phyloP scores from a whole-genome alignment of 305 asterid species.

The Striga hermonthica region DNA sequence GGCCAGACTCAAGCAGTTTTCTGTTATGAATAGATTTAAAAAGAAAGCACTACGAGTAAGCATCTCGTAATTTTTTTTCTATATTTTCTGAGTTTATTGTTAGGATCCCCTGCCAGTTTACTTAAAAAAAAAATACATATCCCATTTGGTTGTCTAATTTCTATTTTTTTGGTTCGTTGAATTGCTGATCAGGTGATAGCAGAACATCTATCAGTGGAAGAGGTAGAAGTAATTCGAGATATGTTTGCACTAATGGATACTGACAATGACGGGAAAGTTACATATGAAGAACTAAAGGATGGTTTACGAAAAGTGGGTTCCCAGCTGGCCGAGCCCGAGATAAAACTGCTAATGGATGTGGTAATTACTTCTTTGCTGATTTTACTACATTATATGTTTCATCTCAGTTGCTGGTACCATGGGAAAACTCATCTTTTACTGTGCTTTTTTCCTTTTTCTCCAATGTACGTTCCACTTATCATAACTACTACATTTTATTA shows the following conservation, averaged over 20 bases:
- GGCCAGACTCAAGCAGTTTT: conserved; percentile 72
- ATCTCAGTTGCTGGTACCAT: not conserved
- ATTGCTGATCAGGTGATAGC: conserved; percentile 70
- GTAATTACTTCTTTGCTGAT: conserved; percentile 41
- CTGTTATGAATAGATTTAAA: conserved; percentile 73
- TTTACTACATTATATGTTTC: conserved; percentile 3
- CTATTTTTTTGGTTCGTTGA: not conserved
- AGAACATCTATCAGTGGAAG: conserved; percentile 85
- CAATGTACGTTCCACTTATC: not conserved
- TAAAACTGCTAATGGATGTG: conserved; percentile 94
- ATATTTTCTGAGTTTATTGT: not conserved
- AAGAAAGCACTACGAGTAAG: conserved; percentile 78
- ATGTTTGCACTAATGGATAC: conserved; percentile 94
- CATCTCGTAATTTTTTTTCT: conserved; percentile 2
- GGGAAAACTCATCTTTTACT: not conserved
- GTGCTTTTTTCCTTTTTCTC: not conserved
- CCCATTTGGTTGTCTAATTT: not conserved
- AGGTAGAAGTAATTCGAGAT: conserved; percentile 89
- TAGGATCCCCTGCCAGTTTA: not conserved
- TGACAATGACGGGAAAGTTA: conserved; percentile 82
- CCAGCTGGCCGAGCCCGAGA: conserved; percentile 94
- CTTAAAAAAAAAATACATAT: not conserved
- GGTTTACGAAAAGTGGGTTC: conserved; percentile 95
- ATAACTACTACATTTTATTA: not conserved
- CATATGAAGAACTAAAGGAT: conserved; percentile 79